Percentiles rank a stretch among this genome's conserved stretches.
Evolutionary conservation across 805 yeast species (phyloP).

Genomic region (Brettanomyces bruxellensis): DNA sequence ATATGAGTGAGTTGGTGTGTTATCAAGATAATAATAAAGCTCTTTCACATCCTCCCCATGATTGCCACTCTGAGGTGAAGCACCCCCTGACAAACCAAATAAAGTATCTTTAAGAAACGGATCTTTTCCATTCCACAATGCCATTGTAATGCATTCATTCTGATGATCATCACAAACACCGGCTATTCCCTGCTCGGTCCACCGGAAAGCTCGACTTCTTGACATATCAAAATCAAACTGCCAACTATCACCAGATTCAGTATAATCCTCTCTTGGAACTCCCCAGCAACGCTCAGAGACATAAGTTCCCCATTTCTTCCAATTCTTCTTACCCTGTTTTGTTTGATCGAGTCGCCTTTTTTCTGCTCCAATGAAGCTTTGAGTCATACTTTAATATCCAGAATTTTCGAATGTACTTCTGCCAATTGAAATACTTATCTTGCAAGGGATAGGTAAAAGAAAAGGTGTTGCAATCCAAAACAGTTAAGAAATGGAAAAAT

Average conservation of each 20-base stretch:
- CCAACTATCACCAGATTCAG: slow-evolving; percentile 87
- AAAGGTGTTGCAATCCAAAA: no score
- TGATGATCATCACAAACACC: slow-evolving; percentile 85
- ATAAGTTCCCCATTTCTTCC: slow-evolving; percentile 91
- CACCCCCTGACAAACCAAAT: slow-evolving; percentile 77
- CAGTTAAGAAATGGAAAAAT: no score
- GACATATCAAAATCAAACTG: slow-evolving; percentile 82
- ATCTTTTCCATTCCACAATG: slow-evolving; percentile 88
- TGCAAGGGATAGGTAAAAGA: no score
- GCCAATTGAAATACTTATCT: no score
- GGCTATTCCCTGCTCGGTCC: slow-evolving; percentile 96
- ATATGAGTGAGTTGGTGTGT: slow-evolving; percentile 88
- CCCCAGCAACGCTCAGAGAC: slow-evolving; percentile 85
- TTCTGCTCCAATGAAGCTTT: slow-evolving; percentile 19
- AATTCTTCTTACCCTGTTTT: slow-evolving; percentile 37
- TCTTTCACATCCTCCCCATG: slow-evolving; percentile 96
- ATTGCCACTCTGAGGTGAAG: slow-evolving; percentile 60
- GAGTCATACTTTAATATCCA: slow-evolving; percentile 9
- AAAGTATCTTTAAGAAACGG: slow-evolving; percentile 75
- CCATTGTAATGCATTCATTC: slow-evolving; percentile 65
- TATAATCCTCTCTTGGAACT: slow-evolving; percentile 82
- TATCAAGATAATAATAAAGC: slow-evolving; percentile 75
- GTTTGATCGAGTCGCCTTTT: slow-evolving; percentile 35
- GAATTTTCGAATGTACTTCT: not conserved
- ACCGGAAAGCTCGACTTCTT: slow-evolving; percentile 69